Conservation (phyloP, 306 rosid genomes). For the Nissolia schottii region DNA sequence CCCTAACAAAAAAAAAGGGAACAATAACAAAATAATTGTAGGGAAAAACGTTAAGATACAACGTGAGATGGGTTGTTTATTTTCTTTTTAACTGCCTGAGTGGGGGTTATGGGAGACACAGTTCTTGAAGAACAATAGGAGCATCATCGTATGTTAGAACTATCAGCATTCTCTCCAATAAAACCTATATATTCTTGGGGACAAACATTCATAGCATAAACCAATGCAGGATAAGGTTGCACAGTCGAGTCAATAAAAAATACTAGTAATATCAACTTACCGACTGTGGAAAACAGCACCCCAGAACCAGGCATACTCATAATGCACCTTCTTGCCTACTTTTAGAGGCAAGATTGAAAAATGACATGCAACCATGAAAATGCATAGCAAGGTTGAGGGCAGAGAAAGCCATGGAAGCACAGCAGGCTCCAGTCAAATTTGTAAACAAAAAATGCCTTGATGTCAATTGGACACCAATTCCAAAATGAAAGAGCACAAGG, state of each 20-base stretch:
- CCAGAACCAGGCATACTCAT: constrained; percentile 70
- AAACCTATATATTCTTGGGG: too few species aligned
- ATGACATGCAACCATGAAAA: constrained; percentile 74
- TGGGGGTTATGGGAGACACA: not conserved
- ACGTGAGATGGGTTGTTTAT: too few species aligned
- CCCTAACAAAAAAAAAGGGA: not conserved
- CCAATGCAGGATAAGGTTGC: not conserved
- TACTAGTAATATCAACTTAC: constrained; percentile 33
- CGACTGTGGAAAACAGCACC: constrained; percentile 68
- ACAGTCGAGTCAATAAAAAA: not conserved
- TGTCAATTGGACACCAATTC: constrained; percentile 4
- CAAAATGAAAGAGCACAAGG: constrained; percentile 1
- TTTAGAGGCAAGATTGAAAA: constrained; percentile 58
- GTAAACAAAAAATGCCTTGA: not conserved
- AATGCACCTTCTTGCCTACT: constrained; percentile 47
- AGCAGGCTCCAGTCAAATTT: constrained; percentile 61
- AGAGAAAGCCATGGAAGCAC: constrained; percentile 68
- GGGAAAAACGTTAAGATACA: not conserved
- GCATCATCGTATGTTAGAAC: not conserved
- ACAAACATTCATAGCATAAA: not conserved
- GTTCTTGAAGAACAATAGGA: not conserved
- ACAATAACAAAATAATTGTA: not conserved
- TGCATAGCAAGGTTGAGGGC: constrained; percentile 67
- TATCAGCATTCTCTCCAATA: not conserved
- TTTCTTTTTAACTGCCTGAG: not conserved